Conservation (phyloP, 2,329 filamentous ascomycete genomes). For the Chaetomium globosum region DNA sequence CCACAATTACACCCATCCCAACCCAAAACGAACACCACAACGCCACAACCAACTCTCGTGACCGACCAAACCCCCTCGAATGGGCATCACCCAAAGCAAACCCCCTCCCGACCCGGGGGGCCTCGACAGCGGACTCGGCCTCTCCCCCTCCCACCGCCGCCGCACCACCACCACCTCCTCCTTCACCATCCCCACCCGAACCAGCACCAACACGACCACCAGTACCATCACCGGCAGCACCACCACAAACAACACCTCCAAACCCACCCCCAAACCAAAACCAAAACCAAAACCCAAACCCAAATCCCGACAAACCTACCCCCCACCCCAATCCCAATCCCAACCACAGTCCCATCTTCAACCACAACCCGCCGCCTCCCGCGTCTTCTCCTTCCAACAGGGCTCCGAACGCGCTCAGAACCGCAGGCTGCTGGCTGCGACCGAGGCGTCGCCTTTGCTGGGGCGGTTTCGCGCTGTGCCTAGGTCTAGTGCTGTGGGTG, state of each 20-base stretch:
- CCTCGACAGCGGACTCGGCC: too few species aligned
- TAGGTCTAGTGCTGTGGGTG: too few species aligned
- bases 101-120: background rate
- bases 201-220: too few species aligned
- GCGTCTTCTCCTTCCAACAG: conserved; percentile 69
- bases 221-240: background rate
- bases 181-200: conserved; percentile 1
- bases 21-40: background rate
- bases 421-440: conserved; percentile 44
- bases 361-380: conserved; percentile 46
- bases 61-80: background rate
- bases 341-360: background rate
- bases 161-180: background rate
- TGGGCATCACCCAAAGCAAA: conserved; percentile 27
- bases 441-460: conserved; percentile 61
- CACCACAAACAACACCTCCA: background rate
- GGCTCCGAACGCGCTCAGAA: conserved; percentile 57
- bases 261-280: too few species aligned
- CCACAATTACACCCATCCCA: background rate
- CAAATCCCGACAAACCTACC: background rate
- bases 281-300: too few species aligned
- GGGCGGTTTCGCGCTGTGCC: conserved; percentile 69
- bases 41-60: background rate
- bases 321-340: background rate
- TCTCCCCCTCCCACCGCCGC: conserved; percentile 2